These are phyloP conservation scores for Arabidopsis lyrata DNA, from an alignment of 441 rosid genomes.

Conservation along the genomic window DNA sequence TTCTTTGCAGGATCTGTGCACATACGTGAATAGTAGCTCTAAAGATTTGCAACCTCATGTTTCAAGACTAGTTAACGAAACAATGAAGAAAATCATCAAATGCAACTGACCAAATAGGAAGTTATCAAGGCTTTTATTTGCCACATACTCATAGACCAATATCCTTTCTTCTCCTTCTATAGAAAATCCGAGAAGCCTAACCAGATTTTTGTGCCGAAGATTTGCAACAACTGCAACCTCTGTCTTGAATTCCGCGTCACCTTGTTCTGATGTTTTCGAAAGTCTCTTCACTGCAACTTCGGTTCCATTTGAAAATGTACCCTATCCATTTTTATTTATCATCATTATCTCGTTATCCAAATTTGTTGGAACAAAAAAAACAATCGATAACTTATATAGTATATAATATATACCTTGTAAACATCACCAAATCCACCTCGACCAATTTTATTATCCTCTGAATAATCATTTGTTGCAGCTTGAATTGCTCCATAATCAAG, in stretches of 20 bases:
- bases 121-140: not conserved
- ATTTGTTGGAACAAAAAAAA: not conserved
- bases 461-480: constrained; percentile 47
- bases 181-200: not conserved
- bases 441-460: constrained; percentile 46
- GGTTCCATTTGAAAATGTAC: not conserved
- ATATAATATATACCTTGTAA: not conserved
- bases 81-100: not conserved
- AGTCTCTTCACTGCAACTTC: not conserved
- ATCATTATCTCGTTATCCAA: not conserved
- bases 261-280: not conserved
- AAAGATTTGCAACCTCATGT: not conserved
- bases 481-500: constrained; percentile 44
- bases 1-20: constrained; percentile 49
- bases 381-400: not conserved
- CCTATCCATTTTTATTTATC: not conserved
- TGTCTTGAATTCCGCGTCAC: not conserved
- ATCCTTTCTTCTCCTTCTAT: not conserved
- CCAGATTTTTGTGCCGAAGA: not conserved
- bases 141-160: not conserved
- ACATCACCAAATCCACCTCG: not conserved
- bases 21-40: constrained; percentile 4
- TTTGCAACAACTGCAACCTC: not conserved
- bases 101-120: not conserved
- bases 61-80: not conserved